Evolutionary conservation across 2,329 filamentous ascomycete genomes (phyloP).

Genomic region (Penicillium sp.): DNA sequence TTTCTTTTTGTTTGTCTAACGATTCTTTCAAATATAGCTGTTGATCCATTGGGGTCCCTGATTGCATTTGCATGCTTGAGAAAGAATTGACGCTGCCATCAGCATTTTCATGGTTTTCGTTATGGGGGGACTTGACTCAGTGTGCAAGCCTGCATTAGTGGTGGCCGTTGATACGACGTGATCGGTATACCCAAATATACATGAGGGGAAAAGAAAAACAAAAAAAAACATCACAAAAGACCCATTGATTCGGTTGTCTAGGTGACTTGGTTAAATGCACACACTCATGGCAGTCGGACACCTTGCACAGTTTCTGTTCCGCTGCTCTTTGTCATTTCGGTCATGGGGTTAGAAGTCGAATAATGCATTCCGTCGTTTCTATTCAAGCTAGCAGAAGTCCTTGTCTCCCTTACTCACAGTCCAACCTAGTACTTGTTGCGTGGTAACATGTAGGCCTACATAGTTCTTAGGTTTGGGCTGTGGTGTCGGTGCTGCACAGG

Average conservation of each 20-base stretch:
- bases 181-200: neutral
- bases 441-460: no score
- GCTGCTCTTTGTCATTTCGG: neutral
- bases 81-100: neutral
- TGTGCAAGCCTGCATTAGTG: neutral
- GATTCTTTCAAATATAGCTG: neutral
- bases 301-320: conserved; percentile 3
- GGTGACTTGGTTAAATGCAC: neutral
- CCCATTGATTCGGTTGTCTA: neutral
- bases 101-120: neutral
- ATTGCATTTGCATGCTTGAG: neutral
- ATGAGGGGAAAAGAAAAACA: neutral
- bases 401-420: neutral
- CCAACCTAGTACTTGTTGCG: neutral
- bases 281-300: conserved; percentile 1
- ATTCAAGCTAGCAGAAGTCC: neutral
- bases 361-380: conserved; percentile 13
- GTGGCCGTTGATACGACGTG: conserved; percentile 2
- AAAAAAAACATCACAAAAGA: neutral
- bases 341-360: conserved; percentile 1
- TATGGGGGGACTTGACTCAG: neutral
- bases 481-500: conserved; percentile 4
- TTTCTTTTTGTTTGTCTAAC: neutral
- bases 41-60: neutral
- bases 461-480: neutral